These are phyloP conservation scores for Trichosanthes cucumerina DNA, from an alignment of 306 rosid species.

Conservation along the genomic window DNA sequence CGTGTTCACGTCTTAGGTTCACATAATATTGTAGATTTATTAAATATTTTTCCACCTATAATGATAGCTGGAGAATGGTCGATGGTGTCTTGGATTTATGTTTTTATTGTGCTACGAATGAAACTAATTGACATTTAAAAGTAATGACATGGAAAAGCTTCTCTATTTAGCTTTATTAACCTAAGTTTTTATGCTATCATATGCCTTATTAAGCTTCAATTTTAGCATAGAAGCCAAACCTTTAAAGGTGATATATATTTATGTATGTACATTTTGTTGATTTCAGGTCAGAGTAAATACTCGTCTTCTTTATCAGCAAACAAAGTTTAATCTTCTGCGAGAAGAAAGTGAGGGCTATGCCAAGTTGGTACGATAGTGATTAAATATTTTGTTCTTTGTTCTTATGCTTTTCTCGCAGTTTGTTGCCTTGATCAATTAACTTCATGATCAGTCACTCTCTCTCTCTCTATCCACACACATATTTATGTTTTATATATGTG, in stretches of 20 bases:
- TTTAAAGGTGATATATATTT: constrained; percentile 11
- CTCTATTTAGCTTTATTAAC: not conserved
- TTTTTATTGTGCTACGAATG: not conserved
- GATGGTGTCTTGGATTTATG: not conserved
- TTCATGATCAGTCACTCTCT: not conserved
- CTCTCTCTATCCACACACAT: not conserved
- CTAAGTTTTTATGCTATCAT: not conserved
- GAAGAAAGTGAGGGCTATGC: constrained; percentile 99
- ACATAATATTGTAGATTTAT: not conserved
- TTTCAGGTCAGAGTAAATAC: constrained; percentile 97
- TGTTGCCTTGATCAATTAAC: not conserved
- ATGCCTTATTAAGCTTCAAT: not conserved
- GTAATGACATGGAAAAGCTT: not conserved
- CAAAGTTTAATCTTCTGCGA: constrained; percentile 93
- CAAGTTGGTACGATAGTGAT: constrained; percentile 56
- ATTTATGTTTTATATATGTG: not conserved
- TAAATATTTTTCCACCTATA: not conserved
- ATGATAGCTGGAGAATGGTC: not conserved
- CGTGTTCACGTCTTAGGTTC: not conserved
- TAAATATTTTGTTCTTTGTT: not conserved
- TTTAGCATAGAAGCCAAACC: not conserved
- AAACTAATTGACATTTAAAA: not conserved
- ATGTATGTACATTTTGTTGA: constrained; percentile 15
- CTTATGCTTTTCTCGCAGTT: not conserved
- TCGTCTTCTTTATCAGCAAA: constrained; percentile 95